Evolutionary conservation across 2,329 filamentous ascomycete genomes (phyloP).

Genomic region (Monilinia laxa): DNA sequence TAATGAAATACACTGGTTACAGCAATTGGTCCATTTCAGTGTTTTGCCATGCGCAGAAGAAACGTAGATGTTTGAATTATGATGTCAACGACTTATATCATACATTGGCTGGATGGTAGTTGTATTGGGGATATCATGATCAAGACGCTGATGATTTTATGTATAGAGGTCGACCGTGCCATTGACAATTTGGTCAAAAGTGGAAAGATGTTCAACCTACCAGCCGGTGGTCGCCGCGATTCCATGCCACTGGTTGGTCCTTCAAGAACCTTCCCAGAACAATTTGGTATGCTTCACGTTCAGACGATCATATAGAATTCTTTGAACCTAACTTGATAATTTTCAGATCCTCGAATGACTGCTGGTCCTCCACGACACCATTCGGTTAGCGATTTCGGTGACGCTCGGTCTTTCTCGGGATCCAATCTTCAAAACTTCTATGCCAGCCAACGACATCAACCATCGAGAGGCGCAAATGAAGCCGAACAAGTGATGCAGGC

Average conservation of each 20-base stretch:
- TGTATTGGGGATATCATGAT: background rate
- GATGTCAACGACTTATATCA: background rate
- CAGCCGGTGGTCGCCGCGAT: slow-evolving; percentile 70
- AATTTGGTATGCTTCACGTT: slow-evolving; percentile 53
- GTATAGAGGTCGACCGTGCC: slow-evolving; percentile 87
- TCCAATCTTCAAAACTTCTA: slow-evolving; percentile 92
- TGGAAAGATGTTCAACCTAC: slow-evolving; percentile 76
- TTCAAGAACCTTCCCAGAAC: slow-evolving; percentile 54
- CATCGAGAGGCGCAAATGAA: slow-evolving; percentile 79
- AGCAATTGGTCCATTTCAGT: background rate
- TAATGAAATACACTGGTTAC: slow-evolving; percentile 14
- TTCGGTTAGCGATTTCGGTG: slow-evolving; percentile 77
- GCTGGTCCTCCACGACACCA: slow-evolving; percentile 70
- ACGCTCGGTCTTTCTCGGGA: slow-evolving; percentile 68
- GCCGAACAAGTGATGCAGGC: slow-evolving; percentile 99
- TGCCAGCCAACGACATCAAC: slow-evolving; percentile 87
- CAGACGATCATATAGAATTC: background rate
- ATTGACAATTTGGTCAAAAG: slow-evolving; percentile 96
- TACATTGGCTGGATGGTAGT: background rate
- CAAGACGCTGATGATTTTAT: slow-evolving; percentile 23
- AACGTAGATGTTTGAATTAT: background rate
- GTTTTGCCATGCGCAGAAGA: background rate
- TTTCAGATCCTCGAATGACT: slow-evolving; percentile 68
- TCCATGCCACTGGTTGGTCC: slow-evolving; percentile 66
- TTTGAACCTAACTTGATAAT: slow-evolving; percentile 13